Evolutionary conservation across 805 yeast species (phyloP), one percentile per base, ranked within the genome.

Genomic region (Torulaspora franciscae): DNA sequence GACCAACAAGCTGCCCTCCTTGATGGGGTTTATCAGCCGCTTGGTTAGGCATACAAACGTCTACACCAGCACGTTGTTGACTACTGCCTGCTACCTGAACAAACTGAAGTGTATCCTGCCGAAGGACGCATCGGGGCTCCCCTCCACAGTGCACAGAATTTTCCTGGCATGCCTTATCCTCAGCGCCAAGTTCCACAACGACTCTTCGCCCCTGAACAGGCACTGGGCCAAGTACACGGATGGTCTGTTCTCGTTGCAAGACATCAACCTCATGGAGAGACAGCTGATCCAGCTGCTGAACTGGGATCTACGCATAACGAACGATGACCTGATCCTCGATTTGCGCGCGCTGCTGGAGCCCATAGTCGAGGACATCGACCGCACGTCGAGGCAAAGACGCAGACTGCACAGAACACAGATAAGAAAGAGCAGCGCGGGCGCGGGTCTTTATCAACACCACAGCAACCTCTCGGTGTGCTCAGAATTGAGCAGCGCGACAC

Each of bases 181-280:
- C 49, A 77, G 87, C 13, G 77, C 88, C 37, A 85, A 85, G 62
- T 80, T 72, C 65, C 84, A 81, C 70, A 84, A 85, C 65, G 95
- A 85, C 61, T 78, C 84, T 5, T 79, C 86, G 9, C 89, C 91
- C 49, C 80, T 82, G 58, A 85, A 85, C 66, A 71, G 72, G 52
- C 89, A 84, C 64, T 85, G 95, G 95, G 80, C 87, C 32, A 76
- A 74, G 54, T 82, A 82, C 65, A 81, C 91, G 5, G 89, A 84
- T 56, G 88, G 86, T 2, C 70, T 85, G 33, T 83, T 85, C 66
- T 68, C 72, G 37, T 65, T 74, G 44, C 79, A 79, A 50, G 95
- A 85, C 61, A 79, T 85, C 52, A 84, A 83, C 63, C 69, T 83
- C 49, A 85, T 85, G 89, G 95, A 85, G 66, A 76, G 87, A 60